These are phyloP conservation scores for Chaetothyriales sp. DNA, from an alignment of 2,329 filamentous ascomycete species.

Conservation along the genomic window DNA sequence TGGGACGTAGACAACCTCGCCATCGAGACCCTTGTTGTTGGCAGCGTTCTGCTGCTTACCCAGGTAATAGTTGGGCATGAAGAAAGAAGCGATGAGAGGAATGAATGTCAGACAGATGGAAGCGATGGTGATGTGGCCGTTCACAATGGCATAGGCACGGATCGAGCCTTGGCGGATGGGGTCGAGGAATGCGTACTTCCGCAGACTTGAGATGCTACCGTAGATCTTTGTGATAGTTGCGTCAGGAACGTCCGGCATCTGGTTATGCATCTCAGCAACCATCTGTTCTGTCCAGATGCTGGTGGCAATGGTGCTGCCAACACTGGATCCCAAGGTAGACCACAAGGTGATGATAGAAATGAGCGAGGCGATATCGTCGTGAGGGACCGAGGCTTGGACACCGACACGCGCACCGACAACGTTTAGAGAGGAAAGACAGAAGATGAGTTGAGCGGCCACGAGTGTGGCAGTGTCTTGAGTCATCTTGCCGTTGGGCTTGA, in stretches of 20 bases:
- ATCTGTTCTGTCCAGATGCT: slow-evolving; percentile 45
- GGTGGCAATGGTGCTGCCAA: slow-evolving; percentile 44
- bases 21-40: slow-evolving; percentile 17
- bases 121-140: slow-evolving; percentile 24
- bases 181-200: slow-evolving; percentile 21
- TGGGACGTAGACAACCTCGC: slow-evolving; percentile 9
- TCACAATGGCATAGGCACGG: slow-evolving; percentile 23
- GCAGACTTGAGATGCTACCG: slow-evolving; percentile 23
- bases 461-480: slow-evolving; percentile 24
- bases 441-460: slow-evolving; percentile 24
- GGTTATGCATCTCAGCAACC: slow-evolving; percentile 1
- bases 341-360: slow-evolving; percentile 25
- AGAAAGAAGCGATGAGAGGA: slow-evolving; percentile 24
- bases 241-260: not conserved
- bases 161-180: slow-evolving; percentile 26
- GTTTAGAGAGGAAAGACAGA: slow-evolving; percentile 19
- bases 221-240: slow-evolving; percentile 19
- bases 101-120: slow-evolving; percentile 21
- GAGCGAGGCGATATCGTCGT: slow-evolving; percentile 34
- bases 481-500: slow-evolving; percentile 20
- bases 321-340: slow-evolving; percentile 44
- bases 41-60: slow-evolving; percentile 19
- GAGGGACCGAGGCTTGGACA: slow-evolving; percentile 29
- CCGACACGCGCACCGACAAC: slow-evolving; percentile 35
- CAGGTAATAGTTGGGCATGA: slow-evolving; percentile 28